Conservation (phyloP, 2,329 filamentous ascomycete genomes). For the Kalaharituber pfeilii region DNA sequence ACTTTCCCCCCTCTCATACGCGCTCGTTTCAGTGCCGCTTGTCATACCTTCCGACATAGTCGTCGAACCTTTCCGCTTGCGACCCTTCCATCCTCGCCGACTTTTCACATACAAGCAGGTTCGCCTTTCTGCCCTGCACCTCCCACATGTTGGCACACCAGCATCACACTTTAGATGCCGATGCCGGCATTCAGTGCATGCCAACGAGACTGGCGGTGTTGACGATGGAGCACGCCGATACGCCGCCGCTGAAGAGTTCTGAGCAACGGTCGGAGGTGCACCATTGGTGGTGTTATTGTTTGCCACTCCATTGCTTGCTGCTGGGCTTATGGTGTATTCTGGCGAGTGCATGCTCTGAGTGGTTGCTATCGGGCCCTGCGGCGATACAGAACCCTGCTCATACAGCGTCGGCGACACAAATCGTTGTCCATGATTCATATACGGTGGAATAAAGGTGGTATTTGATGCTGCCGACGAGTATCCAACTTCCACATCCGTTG, state of each 20-base stretch:
- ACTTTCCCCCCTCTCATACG: neutral
- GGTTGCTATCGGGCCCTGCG: neutral
- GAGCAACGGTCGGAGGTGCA: neutral
- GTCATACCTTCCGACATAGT: conserved; percentile 12
- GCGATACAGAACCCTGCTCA: neutral
- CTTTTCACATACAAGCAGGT: conserved; percentile 37
- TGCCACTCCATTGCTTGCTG: neutral
- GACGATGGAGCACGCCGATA: neutral
- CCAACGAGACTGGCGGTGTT: conserved; percentile 25
- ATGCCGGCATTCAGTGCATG: conserved; percentile 36
- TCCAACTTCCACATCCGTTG: neutral
- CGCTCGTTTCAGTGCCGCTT: conserved; percentile 10
- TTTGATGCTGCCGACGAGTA: neutral
- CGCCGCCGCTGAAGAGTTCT: neutral
- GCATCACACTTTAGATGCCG: conserved; percentile 39
- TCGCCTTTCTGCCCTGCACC: conserved; percentile 31
- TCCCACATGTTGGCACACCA: conserved; percentile 31
- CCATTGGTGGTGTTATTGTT: neutral
- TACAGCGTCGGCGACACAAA: neutral
- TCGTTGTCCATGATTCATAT: neutral
- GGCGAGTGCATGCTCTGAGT: neutral
- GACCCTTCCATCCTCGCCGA: conserved; percentile 34
- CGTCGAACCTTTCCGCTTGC: conserved; percentile 24
- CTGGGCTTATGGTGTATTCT: neutral
- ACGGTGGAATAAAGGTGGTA: neutral